Conservation (phyloP, 2,329 filamentous ascomycete genomes). For the Phaeosphaeria sp. region DNA sequence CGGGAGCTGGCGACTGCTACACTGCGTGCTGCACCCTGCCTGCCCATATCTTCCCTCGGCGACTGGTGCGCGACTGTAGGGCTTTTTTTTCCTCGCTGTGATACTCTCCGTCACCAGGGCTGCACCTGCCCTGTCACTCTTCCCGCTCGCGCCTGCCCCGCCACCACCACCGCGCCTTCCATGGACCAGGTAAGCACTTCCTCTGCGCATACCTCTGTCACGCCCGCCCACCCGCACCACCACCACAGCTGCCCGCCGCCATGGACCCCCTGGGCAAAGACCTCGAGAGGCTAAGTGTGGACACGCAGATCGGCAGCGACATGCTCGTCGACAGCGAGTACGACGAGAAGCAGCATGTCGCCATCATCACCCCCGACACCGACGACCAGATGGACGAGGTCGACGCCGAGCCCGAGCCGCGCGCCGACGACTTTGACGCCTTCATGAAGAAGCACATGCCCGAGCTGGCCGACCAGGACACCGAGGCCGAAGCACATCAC, state of each 20-base stretch:
- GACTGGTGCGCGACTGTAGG: conserved; percentile 25
- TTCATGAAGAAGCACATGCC: conserved; percentile 84
- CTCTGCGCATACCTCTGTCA: conserved; percentile 10
- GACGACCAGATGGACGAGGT: conserved; percentile 64
- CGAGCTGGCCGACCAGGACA: conserved; percentile 79
- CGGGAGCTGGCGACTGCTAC: conserved; percentile 10
- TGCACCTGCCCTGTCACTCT: conserved; percentile 15
- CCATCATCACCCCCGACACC: conserved; percentile 66
- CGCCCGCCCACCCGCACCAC: neutral
- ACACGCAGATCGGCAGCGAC: conserved; percentile 63
- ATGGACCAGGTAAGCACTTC: conserved; percentile 49
- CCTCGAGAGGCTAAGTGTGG: conserved; percentile 10
- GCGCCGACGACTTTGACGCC: conserved; percentile 73
- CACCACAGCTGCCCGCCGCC: neutral
- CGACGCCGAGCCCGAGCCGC: conserved; percentile 59
- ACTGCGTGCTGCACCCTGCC: conserved; percentile 17
- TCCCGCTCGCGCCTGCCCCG: conserved; percentile 17
- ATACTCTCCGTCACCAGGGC: neutral
- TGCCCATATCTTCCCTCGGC: conserved; percentile 16
- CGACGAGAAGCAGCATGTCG: conserved; percentile 67
- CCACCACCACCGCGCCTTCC: conserved; percentile 20
- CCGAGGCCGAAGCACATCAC: conserved; percentile 74
- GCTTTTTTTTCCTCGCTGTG: conserved; percentile 3
- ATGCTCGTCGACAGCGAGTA: conserved; percentile 69
- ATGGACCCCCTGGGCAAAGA: conserved; percentile 12